Evolutionary conservation across 768 basidiomycete species (phyloP), one percentile per base, ranked within the genome.

Genomic region (Boletus rex-veris): DNA sequence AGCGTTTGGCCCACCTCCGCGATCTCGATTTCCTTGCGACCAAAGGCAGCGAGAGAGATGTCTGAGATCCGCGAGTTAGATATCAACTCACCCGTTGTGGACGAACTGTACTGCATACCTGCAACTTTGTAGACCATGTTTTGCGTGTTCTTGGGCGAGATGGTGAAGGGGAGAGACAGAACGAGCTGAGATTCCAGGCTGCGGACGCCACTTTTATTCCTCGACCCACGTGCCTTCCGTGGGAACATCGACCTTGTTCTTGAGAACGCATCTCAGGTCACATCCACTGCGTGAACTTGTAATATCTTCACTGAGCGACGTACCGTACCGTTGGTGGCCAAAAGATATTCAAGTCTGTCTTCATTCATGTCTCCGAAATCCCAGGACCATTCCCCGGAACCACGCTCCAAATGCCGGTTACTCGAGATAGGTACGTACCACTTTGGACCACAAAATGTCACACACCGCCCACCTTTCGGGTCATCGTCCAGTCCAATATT

Each of bases 21-120:
- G 74, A 99, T 90, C 78, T 96, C 88, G 66, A 99, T 92, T 80
- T 99, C 96, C 80, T 99, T 99, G 80, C 96, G 93, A 75, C 96
- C 93, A 76, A 98, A 99, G 56, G 96, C 96, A 70, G 97, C 97
- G 70, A 99, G 91, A 66, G 95, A 98, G 67, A 96, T 78, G 71
- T 93, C 93, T 92, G 42, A 50, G 33, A 39, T 38, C 15, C 31
- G 33, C 26, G 28, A 0, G 58, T 55, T n/a, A 57, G 53, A 49
- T 51, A 31, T 21, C 35, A 26, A 39, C 24, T 33, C 5, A 0
- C 7, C 36, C 37, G 24, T 21, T 9, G 12, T 2, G 0, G 11
- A 50, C 15, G 8, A 21, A 40, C 2, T 11, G 19, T 16, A 50
- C 9, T 21, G 1, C 77, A 56, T 67, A 90, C 90, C 90, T 74